Evolutionary conservation across 768 basidiomycete species (phyloP).

Genomic region (Scleroderma citrinum): DNA sequence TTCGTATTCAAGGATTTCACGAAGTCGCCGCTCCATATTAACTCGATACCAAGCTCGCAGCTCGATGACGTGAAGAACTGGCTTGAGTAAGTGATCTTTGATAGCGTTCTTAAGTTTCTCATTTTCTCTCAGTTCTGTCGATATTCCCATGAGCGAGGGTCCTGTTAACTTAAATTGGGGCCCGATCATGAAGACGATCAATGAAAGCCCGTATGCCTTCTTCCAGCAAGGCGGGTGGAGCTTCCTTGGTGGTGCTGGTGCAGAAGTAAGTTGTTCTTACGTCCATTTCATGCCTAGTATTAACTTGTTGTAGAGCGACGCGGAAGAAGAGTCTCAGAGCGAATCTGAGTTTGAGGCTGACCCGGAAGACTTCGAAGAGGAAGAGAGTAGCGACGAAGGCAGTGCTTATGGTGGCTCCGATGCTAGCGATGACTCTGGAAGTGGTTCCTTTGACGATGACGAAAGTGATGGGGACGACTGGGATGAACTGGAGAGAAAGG

Average conservation of each 20-base stretch:
- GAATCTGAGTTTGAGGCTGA: constrained; percentile 64
- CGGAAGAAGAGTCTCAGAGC: constrained; percentile 56
- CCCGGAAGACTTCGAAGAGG: constrained; percentile 36
- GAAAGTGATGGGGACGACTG: constrained; percentile 86
- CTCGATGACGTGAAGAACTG: constrained; percentile 99
- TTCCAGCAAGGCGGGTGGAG: constrained; percentile 99
- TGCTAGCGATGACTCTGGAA: constrained; percentile 53
- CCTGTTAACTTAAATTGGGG: constrained; percentile 98
- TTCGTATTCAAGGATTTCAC: constrained; percentile 96
- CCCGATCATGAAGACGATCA: constrained; percentile 97
- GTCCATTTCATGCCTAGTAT: constrained; percentile 21
- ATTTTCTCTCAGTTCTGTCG: constrained; percentile 70
- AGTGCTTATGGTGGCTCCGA: constrained; percentile 51
- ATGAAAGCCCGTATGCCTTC: constrained; percentile 92
- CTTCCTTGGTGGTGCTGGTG: constrained; percentile 68
- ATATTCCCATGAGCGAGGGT: constrained; percentile 92
- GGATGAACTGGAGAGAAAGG: constrained; percentile 92
- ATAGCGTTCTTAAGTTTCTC: background rate
- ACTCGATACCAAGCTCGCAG: constrained; percentile 85
- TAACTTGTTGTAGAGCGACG: constrained; percentile 45
- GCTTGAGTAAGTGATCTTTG: constrained; percentile 71
- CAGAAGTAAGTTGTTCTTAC: constrained; percentile 46
- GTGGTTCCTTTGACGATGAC: constrained; percentile 56
- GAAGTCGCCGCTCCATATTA: constrained; percentile 88
- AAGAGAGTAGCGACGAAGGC: constrained; percentile 43